A percentile compares a stretch with the other conserved stretches of the same genome.
Evolutionary conservation across 1,139 yeast species (phyloP).

Genomic region (Meyerozyma sp.): DNA sequence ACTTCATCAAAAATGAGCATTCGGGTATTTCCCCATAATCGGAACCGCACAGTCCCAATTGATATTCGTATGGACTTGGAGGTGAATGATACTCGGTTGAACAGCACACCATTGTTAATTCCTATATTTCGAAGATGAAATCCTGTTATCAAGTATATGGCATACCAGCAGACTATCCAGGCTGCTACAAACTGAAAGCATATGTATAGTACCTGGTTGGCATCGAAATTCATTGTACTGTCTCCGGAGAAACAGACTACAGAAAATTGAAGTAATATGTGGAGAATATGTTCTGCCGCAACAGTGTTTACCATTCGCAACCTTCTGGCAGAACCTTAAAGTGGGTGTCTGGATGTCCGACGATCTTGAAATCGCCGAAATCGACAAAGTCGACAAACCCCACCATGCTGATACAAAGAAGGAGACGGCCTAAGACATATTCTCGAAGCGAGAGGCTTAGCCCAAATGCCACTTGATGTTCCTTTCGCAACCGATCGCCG

Average conservation of each 20-base stretch:
- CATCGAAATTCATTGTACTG: neutral
- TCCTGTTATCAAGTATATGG: constrained; percentile 26
- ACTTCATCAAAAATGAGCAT: constrained; percentile 27
- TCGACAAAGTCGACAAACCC: neutral
- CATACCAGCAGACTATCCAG: constrained; percentile 26
- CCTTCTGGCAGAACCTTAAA: neutral
- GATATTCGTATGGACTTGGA: constrained; percentile 10
- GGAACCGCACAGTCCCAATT: constrained; percentile 23
- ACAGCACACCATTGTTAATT: constrained; percentile 37
- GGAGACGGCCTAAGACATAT: neutral
- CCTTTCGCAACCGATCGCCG: too few relatives aligned
- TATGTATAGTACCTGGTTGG: neutral
- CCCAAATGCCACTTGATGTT: too few relatives aligned
- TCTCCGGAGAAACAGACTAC: neutral
- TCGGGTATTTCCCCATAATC: constrained; percentile 39
- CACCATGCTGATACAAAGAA: neutral
- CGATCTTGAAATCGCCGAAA: neutral
- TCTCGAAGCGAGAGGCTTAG: too few relatives aligned
- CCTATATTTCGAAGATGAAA: constrained; percentile 27
- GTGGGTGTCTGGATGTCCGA: neutral
- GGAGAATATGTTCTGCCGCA: neutral
- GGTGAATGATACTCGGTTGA: constrained; percentile 24
- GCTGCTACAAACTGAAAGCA: constrained; percentile 3
- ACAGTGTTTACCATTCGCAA: neutral
- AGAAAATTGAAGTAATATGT: neutral